Conservation (phyloP, 768 basidiomycete genomes). For the Pholiota molesta region DNA sequence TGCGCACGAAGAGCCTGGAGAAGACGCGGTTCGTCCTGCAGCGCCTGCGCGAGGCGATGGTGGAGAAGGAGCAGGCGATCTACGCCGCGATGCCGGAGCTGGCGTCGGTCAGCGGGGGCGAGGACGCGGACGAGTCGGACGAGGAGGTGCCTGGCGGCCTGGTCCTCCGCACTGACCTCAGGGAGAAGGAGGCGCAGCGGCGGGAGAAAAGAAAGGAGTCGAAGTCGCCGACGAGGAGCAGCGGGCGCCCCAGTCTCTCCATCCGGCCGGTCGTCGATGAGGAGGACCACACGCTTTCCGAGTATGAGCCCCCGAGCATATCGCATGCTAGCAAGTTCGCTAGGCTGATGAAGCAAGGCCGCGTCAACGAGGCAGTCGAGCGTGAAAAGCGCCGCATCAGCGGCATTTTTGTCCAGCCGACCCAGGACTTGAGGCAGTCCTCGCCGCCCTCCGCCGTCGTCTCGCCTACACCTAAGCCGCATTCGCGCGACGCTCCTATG, state of each 20-base stretch:
- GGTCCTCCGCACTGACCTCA: not conserved
- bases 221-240: conserved; percentile 1
- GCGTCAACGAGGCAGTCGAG: conserved; percentile 35
- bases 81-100: conserved; percentile 3
- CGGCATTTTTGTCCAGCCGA: conserved; percentile 23
- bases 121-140: not conserved
- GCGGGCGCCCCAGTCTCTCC: conserved; percentile 17
- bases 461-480: conserved; percentile 8
- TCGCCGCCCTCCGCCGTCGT: not conserved
- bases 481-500: not conserved
- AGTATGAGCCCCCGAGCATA: conserved; percentile 22
- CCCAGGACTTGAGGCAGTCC: conserved; percentile 3
- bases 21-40: conserved; percentile 15
- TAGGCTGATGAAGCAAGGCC: conserved; percentile 36
- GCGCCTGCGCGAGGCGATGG: not conserved
- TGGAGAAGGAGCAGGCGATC: conserved; percentile 1
- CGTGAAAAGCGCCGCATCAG: conserved; percentile 38
- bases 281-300: conserved; percentile 14
- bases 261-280: conserved; percentile 16
- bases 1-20: conserved; percentile 12
- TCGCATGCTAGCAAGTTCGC: conserved; percentile 30
- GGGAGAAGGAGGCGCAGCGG: not conserved
- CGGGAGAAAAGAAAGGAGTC: not conserved
- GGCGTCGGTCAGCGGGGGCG: not conserved
- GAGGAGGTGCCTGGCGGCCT: conserved; percentile 15